Base-by-base conservation (phyloP, 495 filamentous ascomycete genomes). In the Xylaria sp. region DNA sequence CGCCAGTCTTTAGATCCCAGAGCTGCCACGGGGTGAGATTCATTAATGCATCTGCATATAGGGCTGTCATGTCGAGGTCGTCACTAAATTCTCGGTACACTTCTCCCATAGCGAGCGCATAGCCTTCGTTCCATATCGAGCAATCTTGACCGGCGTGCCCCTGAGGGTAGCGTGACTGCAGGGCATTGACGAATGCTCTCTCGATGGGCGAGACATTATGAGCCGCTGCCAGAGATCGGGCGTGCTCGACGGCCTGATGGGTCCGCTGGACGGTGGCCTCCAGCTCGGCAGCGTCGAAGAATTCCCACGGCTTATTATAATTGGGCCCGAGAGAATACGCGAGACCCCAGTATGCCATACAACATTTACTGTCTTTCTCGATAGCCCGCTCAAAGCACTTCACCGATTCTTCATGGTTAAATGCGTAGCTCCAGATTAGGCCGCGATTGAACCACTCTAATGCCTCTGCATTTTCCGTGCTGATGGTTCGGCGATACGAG, bases 271-370 rank as follows among this genome's bases (percentile, higher is more conserved):
- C 79, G 1, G 80, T 87, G 0, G 59, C 55, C 7, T 80, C 74
- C 5, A 89, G 76, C 57, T 93, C 90, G n/a, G 80, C 72, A 7
- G 82, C 78, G 67, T 92, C 91, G 69, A 92, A 92, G 33, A 86
- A 77, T 5, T 87, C 81, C 91, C 90, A 93, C 0, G 90, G 89
- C 75, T 92, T 92, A 73, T 93, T 92, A 78, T 92, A 93, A 69
- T 93, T 92, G 2, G 91, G 90, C 0, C 91, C 91, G 0, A 91
- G 74, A 1, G 87, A 75, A 72, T 88, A 92, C 0, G 91, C 89
- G 3, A 91, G 77, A 0, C 91, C 91, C 91, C 91, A 93, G 66
- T 90, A 86, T 24, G 88, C 90, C 79, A 92, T 88, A 6, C 86
- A 84, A 71, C 88, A 91, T 5, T 74, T 68, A 0, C 80, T 75